A percentile compares a stretch with the other conserved stretches of the same genome.
These are phyloP conservation scores for Penicillium alfredii DNA, from an alignment of 495 filamentous ascomycete genomes.

Conservation along the genomic window DNA sequence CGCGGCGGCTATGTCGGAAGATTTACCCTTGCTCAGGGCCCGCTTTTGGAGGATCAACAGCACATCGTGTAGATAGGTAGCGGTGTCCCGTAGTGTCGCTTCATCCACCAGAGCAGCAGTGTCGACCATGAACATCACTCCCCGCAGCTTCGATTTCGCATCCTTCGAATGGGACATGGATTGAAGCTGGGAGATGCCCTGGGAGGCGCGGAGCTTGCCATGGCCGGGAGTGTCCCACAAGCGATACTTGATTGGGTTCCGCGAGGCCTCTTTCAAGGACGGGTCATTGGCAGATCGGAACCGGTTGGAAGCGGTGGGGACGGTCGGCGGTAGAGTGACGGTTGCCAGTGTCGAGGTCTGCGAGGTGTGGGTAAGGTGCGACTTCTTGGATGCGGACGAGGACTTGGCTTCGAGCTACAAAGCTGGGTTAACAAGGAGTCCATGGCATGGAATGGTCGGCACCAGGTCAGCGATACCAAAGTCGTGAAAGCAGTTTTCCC, in stretches of 20 bases:
- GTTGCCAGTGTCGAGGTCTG: conserved; percentile 69
- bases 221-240: conserved; percentile 89
- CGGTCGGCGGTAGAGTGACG: conserved; percentile 60
- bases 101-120: conserved; percentile 64
- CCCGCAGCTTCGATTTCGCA: conserved; percentile 53
- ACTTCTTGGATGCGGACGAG: conserved; percentile 25
- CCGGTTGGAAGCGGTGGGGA: conserved; percentile 56
- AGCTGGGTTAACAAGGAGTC: background rate
- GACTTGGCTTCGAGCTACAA: conserved; percentile 45
- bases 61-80: conserved; percentile 80
- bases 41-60: conserved; percentile 76
- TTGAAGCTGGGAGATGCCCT: conserved; percentile 34
- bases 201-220: conserved; percentile 73
- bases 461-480: too few relatives aligned
- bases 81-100: conserved; percentile 51
- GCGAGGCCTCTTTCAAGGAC: conserved; percentile 55
- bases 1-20: conserved; percentile 50
- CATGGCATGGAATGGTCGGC: background rate
- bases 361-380: conserved; percentile 66
- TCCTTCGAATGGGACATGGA: conserved; percentile 43
- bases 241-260: conserved; percentile 71
- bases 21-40: conserved; percentile 44
- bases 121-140: conserved; percentile 85
- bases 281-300: conserved; percentile 69
- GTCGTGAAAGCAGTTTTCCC: conserved; percentile 88